A percentile compares a stretch with the other conserved stretches of the same genome.
Evolutionary conservation across 2,329 filamentous ascomycete species (phyloP).

Genomic region (Kalmusia sp.): DNA sequence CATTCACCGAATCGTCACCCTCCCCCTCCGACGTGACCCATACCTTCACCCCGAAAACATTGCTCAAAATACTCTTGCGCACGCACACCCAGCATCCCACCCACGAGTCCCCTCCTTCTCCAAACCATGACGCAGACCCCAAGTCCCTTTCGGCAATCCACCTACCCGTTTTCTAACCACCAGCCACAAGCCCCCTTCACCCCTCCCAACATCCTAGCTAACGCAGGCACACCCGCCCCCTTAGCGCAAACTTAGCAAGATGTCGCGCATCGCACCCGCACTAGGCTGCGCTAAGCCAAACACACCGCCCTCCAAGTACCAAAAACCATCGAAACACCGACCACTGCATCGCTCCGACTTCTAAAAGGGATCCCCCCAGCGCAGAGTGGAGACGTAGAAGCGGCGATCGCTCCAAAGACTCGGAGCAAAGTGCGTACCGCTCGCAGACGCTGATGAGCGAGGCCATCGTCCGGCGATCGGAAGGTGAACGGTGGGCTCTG

Average conservation of each 20-base stretch:
- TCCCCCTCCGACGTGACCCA: background rate
- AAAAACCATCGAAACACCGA: background rate
- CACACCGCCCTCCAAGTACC: background rate
- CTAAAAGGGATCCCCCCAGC: too few species aligned
- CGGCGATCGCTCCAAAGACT: too few species aligned
- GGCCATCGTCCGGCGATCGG: too few species aligned
- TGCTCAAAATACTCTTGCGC: background rate
- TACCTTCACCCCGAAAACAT: too few species aligned
- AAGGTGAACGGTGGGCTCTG: too few species aligned
- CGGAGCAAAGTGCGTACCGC: too few species aligned
- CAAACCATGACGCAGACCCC: background rate
- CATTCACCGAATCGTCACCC: too few species aligned
- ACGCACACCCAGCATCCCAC: background rate
- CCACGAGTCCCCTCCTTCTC: background rate
- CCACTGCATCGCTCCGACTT: too few species aligned
- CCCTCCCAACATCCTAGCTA: background rate
- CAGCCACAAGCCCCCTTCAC: too few species aligned
- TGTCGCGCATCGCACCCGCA: constrained; percentile 3
- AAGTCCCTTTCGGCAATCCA: background rate
- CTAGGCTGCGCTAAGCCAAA: background rate
- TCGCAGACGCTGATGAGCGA: too few species aligned
- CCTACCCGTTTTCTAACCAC: background rate
- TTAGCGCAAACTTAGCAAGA: constrained; percentile 1
- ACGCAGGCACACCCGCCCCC: constrained; percentile 6
- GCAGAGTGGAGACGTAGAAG: too few species aligned